Conservation (phyloP, 2,329 filamentous ascomycete species). For the Tothia fuscella region DNA sequence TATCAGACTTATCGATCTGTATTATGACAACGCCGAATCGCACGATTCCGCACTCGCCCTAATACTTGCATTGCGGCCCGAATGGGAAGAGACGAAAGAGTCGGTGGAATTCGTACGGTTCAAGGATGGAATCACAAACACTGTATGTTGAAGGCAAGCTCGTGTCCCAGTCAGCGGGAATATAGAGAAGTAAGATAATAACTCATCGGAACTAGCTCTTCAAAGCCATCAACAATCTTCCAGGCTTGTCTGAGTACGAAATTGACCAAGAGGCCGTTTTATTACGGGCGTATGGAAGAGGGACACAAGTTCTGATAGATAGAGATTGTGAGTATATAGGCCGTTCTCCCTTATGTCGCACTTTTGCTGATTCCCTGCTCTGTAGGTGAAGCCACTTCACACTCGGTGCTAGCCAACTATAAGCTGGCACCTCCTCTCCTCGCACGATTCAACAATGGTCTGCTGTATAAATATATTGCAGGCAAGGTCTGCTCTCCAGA, state of each 20-base stretch:
- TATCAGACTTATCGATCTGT: conserved; percentile 52
- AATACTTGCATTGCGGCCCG: conserved; percentile 65
- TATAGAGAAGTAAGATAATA: too few relatives aligned
- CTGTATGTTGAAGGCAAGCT: conserved; percentile 37
- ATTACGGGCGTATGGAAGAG: conserved; percentile 85
- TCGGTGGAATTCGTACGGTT: conserved; percentile 79
- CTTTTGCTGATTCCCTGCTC: not conserved
- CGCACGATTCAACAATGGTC: conserved; percentile 88
- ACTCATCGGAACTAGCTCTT: conserved; percentile 47
- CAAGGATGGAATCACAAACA: conserved; percentile 98
- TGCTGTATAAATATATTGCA: conserved; percentile 83
- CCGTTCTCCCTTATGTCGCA: conserved; percentile 17
- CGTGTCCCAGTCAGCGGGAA: conserved; percentile 5
- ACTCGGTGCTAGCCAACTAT: conserved; percentile 75
- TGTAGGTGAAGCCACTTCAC: conserved; percentile 51
- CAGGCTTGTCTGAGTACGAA: conserved; percentile 60
- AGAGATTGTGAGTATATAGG: conserved; percentile 64
- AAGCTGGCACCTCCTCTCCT: conserved; percentile 77
- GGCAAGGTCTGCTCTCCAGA: conserved; percentile 69
- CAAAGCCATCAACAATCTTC: conserved; percentile 59
- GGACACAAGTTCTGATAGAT: conserved; percentile 91
- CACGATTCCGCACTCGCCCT: conserved; percentile 68
- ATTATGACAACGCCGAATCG: conserved; percentile 66
- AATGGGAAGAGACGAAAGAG: conserved; percentile 66
- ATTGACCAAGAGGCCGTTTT: conserved; percentile 78